These are phyloP conservation scores for Aspergillus sclerotialis DNA, from an alignment of 2,329 filamentous ascomycete genomes.

Conservation along the genomic window DNA sequence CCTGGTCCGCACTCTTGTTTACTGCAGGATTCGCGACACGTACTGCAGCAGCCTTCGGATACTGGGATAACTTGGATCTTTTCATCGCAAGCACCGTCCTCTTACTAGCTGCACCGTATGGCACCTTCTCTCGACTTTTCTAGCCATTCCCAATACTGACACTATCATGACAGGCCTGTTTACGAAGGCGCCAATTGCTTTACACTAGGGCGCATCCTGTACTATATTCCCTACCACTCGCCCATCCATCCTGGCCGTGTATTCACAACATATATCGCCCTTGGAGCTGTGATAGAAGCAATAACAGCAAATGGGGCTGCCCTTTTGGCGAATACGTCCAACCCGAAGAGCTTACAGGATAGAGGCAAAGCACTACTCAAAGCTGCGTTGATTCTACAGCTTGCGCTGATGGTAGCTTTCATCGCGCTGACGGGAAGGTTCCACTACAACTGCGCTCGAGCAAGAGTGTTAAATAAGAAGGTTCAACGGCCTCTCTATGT, in stretches of 20 bases:
- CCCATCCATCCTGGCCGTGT: slow-evolving; percentile 50
- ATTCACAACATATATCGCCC: slow-evolving; percentile 51
- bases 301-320: slow-evolving; percentile 48
- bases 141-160: too few relatives aligned
- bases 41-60: slow-evolving; percentile 28
- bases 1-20: slow-evolving; percentile 37
- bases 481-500: slow-evolving; percentile 35
- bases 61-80: slow-evolving; percentile 28
- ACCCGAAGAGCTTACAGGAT: slow-evolving; percentile 29
- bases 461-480: slow-evolving; percentile 36
- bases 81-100: slow-evolving; percentile 35
- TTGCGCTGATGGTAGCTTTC: slow-evolving; percentile 45
- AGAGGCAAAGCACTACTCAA: slow-evolving; percentile 43
- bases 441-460: slow-evolving; percentile 36
- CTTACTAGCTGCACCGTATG: slow-evolving; percentile 34
- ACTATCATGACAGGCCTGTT: slow-evolving; percentile 29
- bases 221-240: slow-evolving; percentile 42
- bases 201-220: slow-evolving; percentile 47
- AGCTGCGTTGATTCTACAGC: slow-evolving; percentile 44
- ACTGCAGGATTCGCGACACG: slow-evolving; percentile 32
- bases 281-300: slow-evolving; percentile 42
- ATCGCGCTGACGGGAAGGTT: slow-evolving; percentile 40
- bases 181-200: slow-evolving; percentile 44
- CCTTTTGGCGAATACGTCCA: slow-evolving; percentile 34
- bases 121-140: too few relatives aligned